phyloP scores from a whole-genome alignment of 176 grass and related monocot species.

The Rhynchospora pubera region DNA sequence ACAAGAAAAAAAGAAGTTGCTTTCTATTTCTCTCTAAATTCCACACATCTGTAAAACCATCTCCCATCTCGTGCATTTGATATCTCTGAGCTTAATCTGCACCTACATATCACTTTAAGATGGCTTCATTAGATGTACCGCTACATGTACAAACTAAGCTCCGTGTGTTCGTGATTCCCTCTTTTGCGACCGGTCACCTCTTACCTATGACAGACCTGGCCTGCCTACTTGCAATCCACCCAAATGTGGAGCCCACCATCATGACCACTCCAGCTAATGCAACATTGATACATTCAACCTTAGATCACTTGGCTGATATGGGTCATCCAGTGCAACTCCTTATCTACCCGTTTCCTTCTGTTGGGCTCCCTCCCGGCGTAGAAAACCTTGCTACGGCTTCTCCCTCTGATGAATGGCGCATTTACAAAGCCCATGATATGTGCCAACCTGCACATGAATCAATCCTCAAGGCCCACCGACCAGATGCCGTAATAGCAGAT shows the following conservation, averaged over 20 bases:
- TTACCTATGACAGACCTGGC: constrained; percentile 65
- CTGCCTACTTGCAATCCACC: constrained; percentile 34
- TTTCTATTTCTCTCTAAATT: too few species aligned
- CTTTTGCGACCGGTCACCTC: constrained; percentile 59
- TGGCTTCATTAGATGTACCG: neutral
- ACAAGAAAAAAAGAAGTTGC: too few species aligned
- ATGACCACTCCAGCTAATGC: constrained; percentile 26
- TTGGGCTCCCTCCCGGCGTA: constrained; percentile 36
- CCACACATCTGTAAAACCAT: neutral
- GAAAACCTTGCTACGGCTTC: constrained; percentile 40
- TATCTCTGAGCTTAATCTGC: neutral
- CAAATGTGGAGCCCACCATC: constrained; percentile 29
- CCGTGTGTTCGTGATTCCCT: constrained; percentile 69
- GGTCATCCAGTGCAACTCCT: constrained; percentile 31
- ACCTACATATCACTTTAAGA: neutral
- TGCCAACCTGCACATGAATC: constrained; percentile 31
- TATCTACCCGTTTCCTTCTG: constrained; percentile 51
- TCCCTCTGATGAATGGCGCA: constrained; percentile 29
- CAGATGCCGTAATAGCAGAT: constrained; percentile 58
- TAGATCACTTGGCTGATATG: constrained; percentile 9
- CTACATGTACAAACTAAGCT: neutral
- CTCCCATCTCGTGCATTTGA: neutral
- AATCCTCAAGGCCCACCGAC: constrained; percentile 46
- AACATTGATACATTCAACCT: constrained; percentile 10
- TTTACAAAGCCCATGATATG: constrained; percentile 44